A percentile compares a stretch with the other conserved stretches of the same genome.
Evolutionary conservation across 495 filamentous ascomycete genomes (phyloP).

Genomic region (Sordaria brevicollis): DNA sequence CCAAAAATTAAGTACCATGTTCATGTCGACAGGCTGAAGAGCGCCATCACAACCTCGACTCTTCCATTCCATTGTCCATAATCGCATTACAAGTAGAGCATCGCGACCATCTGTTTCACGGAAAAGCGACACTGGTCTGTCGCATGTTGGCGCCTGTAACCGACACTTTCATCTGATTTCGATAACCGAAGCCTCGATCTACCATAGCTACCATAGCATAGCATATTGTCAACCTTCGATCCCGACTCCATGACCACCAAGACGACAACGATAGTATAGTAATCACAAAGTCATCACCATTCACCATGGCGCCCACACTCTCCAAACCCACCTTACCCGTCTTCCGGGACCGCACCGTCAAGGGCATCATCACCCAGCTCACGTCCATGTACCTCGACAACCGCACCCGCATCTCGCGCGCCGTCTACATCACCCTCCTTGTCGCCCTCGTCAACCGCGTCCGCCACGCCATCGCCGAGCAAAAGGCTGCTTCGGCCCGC

Average conservation of each 20-base stretch:
- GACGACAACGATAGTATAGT: background rate
- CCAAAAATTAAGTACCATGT: background rate
- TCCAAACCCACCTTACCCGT: constrained; percentile 57
- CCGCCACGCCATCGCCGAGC: constrained; percentile 82
- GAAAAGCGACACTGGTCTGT: background rate
- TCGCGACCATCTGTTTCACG: background rate
- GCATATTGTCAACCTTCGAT: background rate
- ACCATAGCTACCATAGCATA: too few relatives aligned
- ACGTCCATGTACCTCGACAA: constrained; percentile 69
- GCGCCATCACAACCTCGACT: background rate
- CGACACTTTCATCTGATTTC: background rate
- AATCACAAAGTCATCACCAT: background rate
- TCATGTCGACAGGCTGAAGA: background rate
- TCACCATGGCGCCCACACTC: constrained; percentile 57
- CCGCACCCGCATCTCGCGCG: constrained; percentile 82
- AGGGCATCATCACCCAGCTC: constrained; percentile 60
- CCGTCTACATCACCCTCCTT: constrained; percentile 85
- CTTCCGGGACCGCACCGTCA: constrained; percentile 59
- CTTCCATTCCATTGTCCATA: background rate
- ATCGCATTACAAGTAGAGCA: background rate
- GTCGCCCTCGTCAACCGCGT: constrained; percentile 81
- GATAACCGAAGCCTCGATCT: background rate
- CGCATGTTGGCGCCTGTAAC: background rate
- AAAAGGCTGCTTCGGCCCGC: constrained; percentile 74
- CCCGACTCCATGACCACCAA: constrained; percentile 9